A percentile compares a stretch with the other conserved stretches of the same genome.
phyloP scores from a whole-genome alignment of 2,329 filamentous ascomycete species.

The Penicillium digitatum region DNA sequence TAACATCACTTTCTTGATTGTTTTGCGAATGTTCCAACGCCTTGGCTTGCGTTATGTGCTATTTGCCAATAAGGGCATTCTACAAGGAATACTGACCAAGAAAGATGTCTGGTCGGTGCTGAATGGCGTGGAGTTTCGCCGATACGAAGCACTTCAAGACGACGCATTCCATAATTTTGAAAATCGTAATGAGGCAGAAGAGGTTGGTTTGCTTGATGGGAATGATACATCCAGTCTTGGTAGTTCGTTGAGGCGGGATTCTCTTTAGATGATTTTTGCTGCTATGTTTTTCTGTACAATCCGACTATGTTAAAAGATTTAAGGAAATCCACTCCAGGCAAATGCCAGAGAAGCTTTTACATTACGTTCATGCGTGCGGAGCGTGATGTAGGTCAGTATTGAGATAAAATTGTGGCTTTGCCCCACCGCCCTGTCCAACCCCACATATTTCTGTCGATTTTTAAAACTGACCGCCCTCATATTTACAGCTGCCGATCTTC shows the following conservation, averaged over 20 bases:
- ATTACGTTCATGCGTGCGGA: no score
- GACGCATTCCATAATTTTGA: slow-evolving; percentile 28
- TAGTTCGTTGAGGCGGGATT: slow-evolving; percentile 32
- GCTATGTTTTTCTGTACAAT: not conserved
- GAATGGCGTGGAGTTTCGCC: slow-evolving; percentile 64
- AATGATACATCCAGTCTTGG: slow-evolving; percentile 33
- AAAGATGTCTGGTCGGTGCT: slow-evolving; percentile 96
- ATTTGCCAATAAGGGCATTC: slow-evolving; percentile 73
- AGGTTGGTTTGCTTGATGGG: slow-evolving; percentile 36
- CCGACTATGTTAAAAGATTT: not conserved
- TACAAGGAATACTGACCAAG: slow-evolving; percentile 87
- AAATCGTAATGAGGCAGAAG: slow-evolving; percentile 31
- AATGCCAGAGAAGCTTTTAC: not conserved
- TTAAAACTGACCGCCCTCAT: slow-evolving; percentile 1
- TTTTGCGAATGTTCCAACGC: slow-evolving; percentile 89
- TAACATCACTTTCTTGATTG: slow-evolving; percentile 73
- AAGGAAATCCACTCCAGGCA: not conserved
- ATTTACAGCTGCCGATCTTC: not conserved
- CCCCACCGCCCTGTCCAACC: not conserved
- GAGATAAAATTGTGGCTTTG: not conserved
- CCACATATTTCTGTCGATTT: not conserved
- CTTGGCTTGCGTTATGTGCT: slow-evolving; percentile 86
- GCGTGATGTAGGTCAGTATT: not conserved
- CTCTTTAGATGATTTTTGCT: slow-evolving; percentile 24
- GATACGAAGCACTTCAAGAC: slow-evolving; percentile 30